Conservation (phyloP, 1,139 yeast genomes). For the Hansenula sp. region DNA sequence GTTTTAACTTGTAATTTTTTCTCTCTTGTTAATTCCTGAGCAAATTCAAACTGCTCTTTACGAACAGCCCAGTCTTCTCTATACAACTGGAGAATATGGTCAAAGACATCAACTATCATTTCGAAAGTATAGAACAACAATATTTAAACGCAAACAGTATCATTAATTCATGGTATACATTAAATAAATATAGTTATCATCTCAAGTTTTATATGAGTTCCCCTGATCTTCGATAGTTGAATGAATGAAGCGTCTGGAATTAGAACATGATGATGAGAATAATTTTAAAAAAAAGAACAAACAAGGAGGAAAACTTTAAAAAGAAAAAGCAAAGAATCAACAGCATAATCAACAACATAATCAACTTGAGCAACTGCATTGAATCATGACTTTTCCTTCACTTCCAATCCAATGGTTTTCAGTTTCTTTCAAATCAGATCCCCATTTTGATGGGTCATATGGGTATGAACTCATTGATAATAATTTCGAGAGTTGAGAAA, state of each 20-base stretch:
- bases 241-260: too few species aligned
- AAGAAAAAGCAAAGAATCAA: neutral
- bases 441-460: conserved; percentile 59
- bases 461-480: conserved; percentile 64
- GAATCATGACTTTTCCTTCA: conserved; percentile 48
- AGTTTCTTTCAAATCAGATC: conserved; percentile 51
- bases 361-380: conserved; percentile 64
- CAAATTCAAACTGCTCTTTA: neutral
- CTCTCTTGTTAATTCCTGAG: neutral
- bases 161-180: too few species aligned
- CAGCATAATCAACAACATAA: neutral
- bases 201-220: neutral
- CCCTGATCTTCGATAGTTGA: neutral
- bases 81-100: neutral
- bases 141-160: too few species aligned
- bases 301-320: too few species aligned
- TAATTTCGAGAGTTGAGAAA: conserved; percentile 45
- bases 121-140: neutral
- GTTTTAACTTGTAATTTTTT: neutral
- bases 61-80: neutral
- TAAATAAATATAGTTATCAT: neutral
- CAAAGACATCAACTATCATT: neutral
- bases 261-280: too few species aligned
- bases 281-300: too few species aligned
- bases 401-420: conserved; percentile 55